Base-by-base conservation (phyloP, 2,329 filamentous ascomycete species). In the Ophiostoma angusticollis region DNA sequence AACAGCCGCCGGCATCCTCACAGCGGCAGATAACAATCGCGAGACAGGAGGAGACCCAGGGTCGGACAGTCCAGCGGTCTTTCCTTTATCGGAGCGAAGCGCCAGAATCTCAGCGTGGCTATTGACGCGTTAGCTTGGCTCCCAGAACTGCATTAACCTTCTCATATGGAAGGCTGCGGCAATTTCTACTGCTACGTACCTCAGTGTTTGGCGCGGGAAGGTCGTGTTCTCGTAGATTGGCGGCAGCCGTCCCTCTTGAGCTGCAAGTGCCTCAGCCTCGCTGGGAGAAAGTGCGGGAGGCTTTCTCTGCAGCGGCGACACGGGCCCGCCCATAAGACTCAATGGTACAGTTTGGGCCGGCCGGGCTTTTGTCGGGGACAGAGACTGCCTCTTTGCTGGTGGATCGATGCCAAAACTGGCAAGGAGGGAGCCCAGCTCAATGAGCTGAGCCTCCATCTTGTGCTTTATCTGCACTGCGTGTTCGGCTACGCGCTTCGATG, bases 141-240 rank as follows among this genome's bases (percentile, higher is more conserved):
- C n/a, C n/a, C n/a, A n/a, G n/a, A n/a, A n/a, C n/a, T n/a, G n/a
- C n/a, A n/a, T n/a, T n/a, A n/a, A n/a, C n/a, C n/a, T n/a, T n/a
- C n/a, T n/a, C n/a, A n/a, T n/a, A n/a, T n/a, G n/a, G n/a, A n/a
- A n/a, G n/a, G 9, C 4, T 4, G 24, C 24, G 4, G 4, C 24
- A 13, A 28, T 28, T 5, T 28, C 2, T 24, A 16, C 17, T 13
- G 19, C 5, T 12, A 61, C 72, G 42, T 64, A 84, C 79, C 73
- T 78, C 52, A 86, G 62, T 9, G 80, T 83, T 48, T 68, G 66
- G 37, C 82, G 65, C 9, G 79, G 76, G 51, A 73, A 83, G 2
- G 65, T 59, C 51, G 81, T 84, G 53, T 74, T 72, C 55, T 89
- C 83, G 27, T 69, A 61, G 36, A 89, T 85, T 1, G 76, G 74